A percentile compares a stretch with the other conserved stretches of the same genome.
These are phyloP conservation scores for Teratosphaeria destructans DNA, from an alignment of 2,329 filamentous ascomycete genomes.

Conservation along the genomic window DNA sequence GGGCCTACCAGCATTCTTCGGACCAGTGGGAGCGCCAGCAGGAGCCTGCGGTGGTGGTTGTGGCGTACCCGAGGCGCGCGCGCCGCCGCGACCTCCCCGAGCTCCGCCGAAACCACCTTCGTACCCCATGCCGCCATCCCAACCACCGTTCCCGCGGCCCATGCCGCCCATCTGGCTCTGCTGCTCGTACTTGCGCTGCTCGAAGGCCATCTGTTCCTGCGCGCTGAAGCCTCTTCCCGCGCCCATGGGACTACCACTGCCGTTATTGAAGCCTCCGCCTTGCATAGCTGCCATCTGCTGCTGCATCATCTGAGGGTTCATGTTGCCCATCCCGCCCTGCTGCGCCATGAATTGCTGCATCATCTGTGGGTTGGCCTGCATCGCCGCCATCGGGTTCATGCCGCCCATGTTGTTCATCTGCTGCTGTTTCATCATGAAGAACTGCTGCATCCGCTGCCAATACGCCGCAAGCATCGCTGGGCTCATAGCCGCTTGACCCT, in stretches of 20 bases:
- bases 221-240: constrained; percentile 44
- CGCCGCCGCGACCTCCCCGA: constrained; percentile 18
- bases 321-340: constrained; percentile 22
- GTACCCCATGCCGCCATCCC: constrained; percentile 80
- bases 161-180: constrained; percentile 39
- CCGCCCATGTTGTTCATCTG: constrained; percentile 30
- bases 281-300: constrained; percentile 38
- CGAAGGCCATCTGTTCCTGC: constrained; percentile 63
- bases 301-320: constrained; percentile 49
- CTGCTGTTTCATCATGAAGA: constrained; percentile 58
- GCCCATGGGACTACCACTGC: constrained; percentile 16
- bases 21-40: constrained; percentile 82
- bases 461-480: constrained; percentile 98
- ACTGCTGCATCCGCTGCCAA: constrained; percentile 97
- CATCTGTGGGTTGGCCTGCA: constrained; percentile 41
- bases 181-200: constrained; percentile 69
- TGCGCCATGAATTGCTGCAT: constrained; percentile 30
- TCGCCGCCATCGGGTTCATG: constrained; percentile 17
- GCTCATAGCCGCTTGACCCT: constrained; percentile 58
- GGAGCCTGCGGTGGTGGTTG: constrained; percentile 41
- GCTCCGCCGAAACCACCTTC: constrained; percentile 45
- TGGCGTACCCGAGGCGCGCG: constrained; percentile 10
- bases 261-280: constrained; percentile 23
- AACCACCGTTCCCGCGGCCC: constrained; percentile 47
- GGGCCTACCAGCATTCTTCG: constrained; percentile 86